These are phyloP conservation scores for Anthoceros angustus DNA, from an alignment of 225 moss, liverwort and hornwort species.

Conservation along the genomic window DNA sequence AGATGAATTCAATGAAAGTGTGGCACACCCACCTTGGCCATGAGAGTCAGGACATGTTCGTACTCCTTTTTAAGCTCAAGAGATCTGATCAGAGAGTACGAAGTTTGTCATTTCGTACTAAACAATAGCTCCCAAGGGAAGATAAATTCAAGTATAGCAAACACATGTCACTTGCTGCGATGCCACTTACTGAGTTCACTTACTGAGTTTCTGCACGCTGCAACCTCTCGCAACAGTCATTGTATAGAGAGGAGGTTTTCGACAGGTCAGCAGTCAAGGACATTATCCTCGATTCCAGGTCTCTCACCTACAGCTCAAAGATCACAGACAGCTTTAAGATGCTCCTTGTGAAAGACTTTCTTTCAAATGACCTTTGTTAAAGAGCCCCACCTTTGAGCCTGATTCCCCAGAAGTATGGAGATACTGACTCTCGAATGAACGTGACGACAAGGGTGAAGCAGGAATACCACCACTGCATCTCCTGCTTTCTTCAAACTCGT, in stretches of 20 bases:
- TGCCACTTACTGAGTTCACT: constrained; percentile 29
- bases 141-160: background rate
- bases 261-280: constrained; percentile 42
- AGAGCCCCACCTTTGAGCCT: constrained; percentile 33
- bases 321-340: background rate
- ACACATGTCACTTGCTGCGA: background rate
- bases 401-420: constrained; percentile 36
- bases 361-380: no score
- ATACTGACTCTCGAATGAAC: constrained; percentile 33
- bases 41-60: background rate
- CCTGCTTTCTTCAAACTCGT: constrained; percentile 32
- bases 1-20: background rate
- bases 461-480: constrained; percentile 31
- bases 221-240: constrained; percentile 48
- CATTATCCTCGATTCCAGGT: constrained; percentile 45
- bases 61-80: background rate
- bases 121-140: background rate
- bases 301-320: constrained; percentile 19
- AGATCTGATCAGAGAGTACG: background rate
- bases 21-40: background rate
- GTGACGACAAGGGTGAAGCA: constrained; percentile 34
- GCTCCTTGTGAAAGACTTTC: background rate
- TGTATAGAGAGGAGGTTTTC: constrained; percentile 45
- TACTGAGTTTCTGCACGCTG: constrained; percentile 59
- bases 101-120: background rate